Percentiles rank a stretch among this genome's conserved stretches.
Conservation (phyloP, 345 rosid genomes). For the Crucihimalaya himalaica region DNA sequence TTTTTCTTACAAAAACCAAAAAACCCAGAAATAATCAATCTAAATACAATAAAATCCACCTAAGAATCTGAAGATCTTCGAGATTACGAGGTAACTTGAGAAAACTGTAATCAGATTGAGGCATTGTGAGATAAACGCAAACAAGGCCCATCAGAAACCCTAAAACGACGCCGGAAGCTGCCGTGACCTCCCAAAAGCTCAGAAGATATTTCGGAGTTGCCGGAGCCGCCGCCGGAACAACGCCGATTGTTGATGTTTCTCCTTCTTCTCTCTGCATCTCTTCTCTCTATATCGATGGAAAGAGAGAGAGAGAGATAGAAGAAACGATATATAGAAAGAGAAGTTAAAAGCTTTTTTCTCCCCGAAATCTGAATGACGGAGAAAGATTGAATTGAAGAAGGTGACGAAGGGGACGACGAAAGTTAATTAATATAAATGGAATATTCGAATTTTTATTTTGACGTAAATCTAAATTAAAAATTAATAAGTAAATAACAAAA, state of each 20-base stretch:
- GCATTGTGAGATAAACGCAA: conserved; percentile 86
- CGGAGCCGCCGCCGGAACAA: neutral
- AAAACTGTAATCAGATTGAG: conserved; percentile 89
- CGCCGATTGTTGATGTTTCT: conserved; percentile 27
- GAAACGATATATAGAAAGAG: neutral
- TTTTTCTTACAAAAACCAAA: too few relatives aligned
- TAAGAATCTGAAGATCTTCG: conserved; percentile 85
- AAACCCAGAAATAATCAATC: neutral
- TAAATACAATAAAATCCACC: conserved; percentile 40
- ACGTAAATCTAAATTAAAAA: neutral
- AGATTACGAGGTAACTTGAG: conserved; percentile 90
- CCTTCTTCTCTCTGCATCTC: conserved; percentile 37
- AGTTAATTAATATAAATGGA: conserved; percentile 4
- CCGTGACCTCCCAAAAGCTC: conserved; percentile 66
- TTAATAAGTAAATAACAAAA: neutral
- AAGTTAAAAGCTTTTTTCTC: conserved; percentile 18
- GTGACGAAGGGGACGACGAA: neutral
- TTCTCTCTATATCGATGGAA: neutral
- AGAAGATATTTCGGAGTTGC: conserved; percentile 45
- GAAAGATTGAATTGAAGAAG: conserved; percentile 25
- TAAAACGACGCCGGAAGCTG: conserved; percentile 61
- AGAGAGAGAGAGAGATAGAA: conserved; percentile 9
- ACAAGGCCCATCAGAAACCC: conserved; percentile 58
- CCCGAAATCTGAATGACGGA: conserved; percentile 27
- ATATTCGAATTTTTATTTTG: conserved; percentile 43